These are phyloP conservation scores for Aspergillus amoenus DNA, from an alignment of 2,329 filamentous ascomycete genomes.

Conservation along the genomic window DNA sequence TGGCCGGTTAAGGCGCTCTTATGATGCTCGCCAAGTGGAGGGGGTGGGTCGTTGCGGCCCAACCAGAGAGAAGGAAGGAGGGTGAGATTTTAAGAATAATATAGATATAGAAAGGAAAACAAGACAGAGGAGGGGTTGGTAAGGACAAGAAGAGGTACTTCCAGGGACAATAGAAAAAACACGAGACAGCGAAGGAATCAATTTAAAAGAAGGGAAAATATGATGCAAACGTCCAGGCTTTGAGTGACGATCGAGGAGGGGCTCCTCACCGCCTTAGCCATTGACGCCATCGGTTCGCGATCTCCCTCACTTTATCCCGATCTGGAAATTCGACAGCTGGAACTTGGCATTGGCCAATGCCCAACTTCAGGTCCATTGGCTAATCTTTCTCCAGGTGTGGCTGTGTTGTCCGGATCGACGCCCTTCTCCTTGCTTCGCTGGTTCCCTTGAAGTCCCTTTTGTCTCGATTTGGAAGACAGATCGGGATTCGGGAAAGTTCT, in stretches of 20 bases:
- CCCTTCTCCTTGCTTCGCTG: not conserved
- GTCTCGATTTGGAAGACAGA: not conserved
- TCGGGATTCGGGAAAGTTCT: not conserved
- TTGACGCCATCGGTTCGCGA: constrained; percentile 1
- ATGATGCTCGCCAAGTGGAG: constrained; percentile 8
- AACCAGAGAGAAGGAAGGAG: not conserved
- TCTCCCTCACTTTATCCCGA: not conserved
- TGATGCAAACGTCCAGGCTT: constrained; percentile 1
- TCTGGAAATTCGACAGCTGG: not conserved
- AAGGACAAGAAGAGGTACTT: not conserved
- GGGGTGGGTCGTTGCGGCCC: constrained; percentile 1
- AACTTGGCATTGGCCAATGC: not conserved
- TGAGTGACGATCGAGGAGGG: not conserved
- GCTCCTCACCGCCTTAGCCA: constrained; percentile 8
- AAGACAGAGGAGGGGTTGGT: not conserved
- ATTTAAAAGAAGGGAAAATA: not conserved
- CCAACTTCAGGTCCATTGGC: not conserved
- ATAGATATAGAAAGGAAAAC: not conserved
- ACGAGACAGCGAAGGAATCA: not conserved
- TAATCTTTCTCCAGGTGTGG: not conserved
- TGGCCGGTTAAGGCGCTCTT: not conserved
- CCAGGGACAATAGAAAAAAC: not conserved
- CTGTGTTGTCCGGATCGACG: not conserved
- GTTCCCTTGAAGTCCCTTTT: not conserved
- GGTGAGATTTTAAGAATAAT: not conserved